phyloP scores from a whole-genome alignment of 2,329 filamentous ascomycete species.

The Cadophora sp. region DNA sequence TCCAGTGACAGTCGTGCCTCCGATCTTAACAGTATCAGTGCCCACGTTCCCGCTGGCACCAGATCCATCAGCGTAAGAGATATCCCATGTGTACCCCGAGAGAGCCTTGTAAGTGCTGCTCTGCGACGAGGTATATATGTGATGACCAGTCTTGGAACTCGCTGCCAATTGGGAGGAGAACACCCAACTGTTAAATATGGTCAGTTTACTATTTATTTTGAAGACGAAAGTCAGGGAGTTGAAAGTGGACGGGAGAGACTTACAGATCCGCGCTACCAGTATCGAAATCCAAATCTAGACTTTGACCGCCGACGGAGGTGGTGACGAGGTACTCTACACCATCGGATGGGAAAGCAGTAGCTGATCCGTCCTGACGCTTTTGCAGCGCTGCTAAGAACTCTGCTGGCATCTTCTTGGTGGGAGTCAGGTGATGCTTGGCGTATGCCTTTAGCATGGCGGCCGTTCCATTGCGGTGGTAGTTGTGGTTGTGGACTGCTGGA shows the following conservation, averaged over 20 bases:
- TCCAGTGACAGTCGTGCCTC: slow-evolving; percentile 41
- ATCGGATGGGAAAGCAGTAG: slow-evolving; percentile 31
- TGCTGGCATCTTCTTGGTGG: slow-evolving; percentile 37
- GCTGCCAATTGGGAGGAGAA: slow-evolving; percentile 41
- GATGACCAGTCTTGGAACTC: slow-evolving; percentile 30
- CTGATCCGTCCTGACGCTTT: slow-evolving; percentile 44
- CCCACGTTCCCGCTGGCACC: slow-evolving; percentile 45
- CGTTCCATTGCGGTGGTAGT: slow-evolving; percentile 43
- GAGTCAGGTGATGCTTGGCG: slow-evolving; percentile 42
- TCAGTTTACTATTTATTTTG: no score
- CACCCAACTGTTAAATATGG: slow-evolving; percentile 39
- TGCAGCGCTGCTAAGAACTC: slow-evolving; percentile 35
- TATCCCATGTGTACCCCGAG: slow-evolving; percentile 41
- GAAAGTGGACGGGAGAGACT: slow-evolving; percentile 22
- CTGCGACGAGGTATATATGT: slow-evolving; percentile 37
- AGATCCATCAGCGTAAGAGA: slow-evolving; percentile 47
- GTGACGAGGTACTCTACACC: slow-evolving; percentile 42
- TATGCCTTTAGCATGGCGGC: slow-evolving; percentile 44
- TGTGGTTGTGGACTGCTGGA: slow-evolving; percentile 40
- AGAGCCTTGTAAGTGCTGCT: slow-evolving; percentile 39
- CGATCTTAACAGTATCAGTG: slow-evolving; percentile 45
- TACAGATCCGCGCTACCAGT: slow-evolving; percentile 44
- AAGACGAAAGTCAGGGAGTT: no score
- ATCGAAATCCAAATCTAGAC: slow-evolving; percentile 44
- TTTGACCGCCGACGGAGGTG: slow-evolving; percentile 41